Evolutionary conservation across 768 basidiomycete genomes (phyloP).

Genomic region (Hirschioporus abietinus): DNA sequence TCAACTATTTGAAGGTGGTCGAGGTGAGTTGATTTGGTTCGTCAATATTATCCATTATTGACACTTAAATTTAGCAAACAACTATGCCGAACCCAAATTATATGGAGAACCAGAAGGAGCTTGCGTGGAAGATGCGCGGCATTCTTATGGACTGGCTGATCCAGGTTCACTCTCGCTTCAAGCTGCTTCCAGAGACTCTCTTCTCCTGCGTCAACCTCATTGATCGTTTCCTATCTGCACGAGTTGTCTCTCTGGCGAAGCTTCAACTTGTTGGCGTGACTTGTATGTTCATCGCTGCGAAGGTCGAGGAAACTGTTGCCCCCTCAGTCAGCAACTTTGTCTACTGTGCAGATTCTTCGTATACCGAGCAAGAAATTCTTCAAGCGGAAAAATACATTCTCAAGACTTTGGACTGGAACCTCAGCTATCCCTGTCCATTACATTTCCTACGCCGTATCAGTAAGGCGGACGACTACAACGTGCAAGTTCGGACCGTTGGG

Average conservation of each 20-base stretch:
- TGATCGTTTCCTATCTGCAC: slow-evolving; percentile 57
- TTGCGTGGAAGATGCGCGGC: slow-evolving; percentile 86
- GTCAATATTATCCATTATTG: slow-evolving; percentile 13
- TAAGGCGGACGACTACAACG: slow-evolving; percentile 91
- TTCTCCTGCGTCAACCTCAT: slow-evolving; percentile 85
- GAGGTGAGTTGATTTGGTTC: slow-evolving; percentile 51
- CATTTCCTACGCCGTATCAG: slow-evolving; percentile 84
- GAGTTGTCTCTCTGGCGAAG: slow-evolving; percentile 55
- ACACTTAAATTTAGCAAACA: slow-evolving; percentile 40
- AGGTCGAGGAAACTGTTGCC: slow-evolving; percentile 89
- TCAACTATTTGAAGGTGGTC: slow-evolving; percentile 79
- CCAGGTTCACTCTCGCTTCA: slow-evolving; percentile 84
- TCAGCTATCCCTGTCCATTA: slow-evolving; percentile 85
- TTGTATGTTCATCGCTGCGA: slow-evolving; percentile 82
- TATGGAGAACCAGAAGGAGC: slow-evolving; percentile 76
- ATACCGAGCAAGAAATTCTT: slow-evolving; percentile 73
- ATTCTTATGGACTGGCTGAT: slow-evolving; percentile 92
- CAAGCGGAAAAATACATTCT: slow-evolving; percentile 87
- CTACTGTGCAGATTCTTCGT: slow-evolving; percentile 72
- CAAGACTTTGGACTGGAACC: slow-evolving; percentile 79
- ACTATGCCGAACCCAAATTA: slow-evolving; percentile 84
- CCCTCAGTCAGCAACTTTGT: slow-evolving; percentile 81
- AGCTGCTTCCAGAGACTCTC: slow-evolving; percentile 83
- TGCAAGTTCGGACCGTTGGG: slow-evolving; percentile 77
- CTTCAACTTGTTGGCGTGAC: slow-evolving; percentile 87